These are phyloP conservation scores for Ganoderma resinaceum DNA, from an alignment of 1,284 basidiomycete genomes.

Conservation along the genomic window DNA sequence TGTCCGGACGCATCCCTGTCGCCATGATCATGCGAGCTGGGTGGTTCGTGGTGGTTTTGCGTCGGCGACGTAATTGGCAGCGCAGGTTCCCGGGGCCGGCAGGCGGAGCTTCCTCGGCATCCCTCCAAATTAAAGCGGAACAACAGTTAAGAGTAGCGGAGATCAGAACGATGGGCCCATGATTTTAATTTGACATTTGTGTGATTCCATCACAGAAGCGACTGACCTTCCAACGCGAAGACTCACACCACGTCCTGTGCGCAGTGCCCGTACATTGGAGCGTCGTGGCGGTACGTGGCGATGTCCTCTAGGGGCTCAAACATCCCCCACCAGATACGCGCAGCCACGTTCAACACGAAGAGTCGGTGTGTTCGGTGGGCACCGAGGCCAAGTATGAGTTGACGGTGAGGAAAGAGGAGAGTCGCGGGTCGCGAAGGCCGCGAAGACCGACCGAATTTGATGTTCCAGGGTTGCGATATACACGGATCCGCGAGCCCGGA, in stretches of 20 bases:
- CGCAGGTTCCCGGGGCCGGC: slow-evolving; percentile 1
- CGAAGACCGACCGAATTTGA: slow-evolving; percentile 25
- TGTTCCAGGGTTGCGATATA: slow-evolving; percentile 19
- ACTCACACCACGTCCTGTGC: slow-evolving; percentile 8
- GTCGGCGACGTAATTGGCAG: slow-evolving; percentile 18
- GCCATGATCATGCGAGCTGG: neutral
- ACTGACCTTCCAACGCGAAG: neutral
- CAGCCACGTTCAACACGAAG: neutral
- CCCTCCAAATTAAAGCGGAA: slow-evolving; percentile 17
- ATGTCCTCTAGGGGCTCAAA: slow-evolving; percentile 18
- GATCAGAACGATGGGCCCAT: slow-evolving; percentile 10
- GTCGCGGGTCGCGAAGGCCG: slow-evolving; percentile 8
- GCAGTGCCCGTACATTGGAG: neutral
- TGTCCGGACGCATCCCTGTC: neutral
- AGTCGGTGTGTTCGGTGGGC: neutral
- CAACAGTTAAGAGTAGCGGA: slow-evolving; percentile 15
- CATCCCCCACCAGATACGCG: slow-evolving; percentile 1
- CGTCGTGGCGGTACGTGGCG: slow-evolving; percentile 18
- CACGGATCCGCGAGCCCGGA: slow-evolving; percentile 11
- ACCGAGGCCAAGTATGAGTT: neutral
- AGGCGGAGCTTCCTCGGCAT: neutral
- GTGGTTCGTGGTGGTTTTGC: slow-evolving; percentile 11
- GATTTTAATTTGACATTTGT: slow-evolving; percentile 5
- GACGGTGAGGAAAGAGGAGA: neutral
- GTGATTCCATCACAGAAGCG: slow-evolving; percentile 13